Base-by-base conservation (phyloP, 2,329 filamentous ascomycete genomes). In the Aspergillus fructus region DNA sequence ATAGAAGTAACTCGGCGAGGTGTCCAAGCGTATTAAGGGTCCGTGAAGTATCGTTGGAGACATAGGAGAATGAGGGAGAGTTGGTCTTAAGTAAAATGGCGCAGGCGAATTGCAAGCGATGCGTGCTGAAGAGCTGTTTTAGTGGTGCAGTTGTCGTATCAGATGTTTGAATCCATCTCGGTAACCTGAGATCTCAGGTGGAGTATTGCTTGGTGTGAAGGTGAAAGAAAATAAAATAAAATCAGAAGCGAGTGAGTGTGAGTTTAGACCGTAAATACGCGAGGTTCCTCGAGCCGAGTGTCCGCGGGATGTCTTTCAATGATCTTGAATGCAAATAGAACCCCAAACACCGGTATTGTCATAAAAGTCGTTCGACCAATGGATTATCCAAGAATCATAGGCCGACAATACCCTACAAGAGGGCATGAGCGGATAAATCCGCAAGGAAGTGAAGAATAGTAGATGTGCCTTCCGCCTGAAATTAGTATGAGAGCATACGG, bases 401-500 rank as follows among this genome's bases (percentile, higher is more conserved):
- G 49, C 30, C 50, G 40, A 34, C 7, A 46, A 49, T 34, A n/a
- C 45, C 55, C 46, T 52, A 47, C 30, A 39, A 49, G 48, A n/a
- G 57, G 39, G 27, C 46, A 33, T 42, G 46, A 39, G 24, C 17
- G 39, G 61, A 57, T 58, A 59, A 53, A 34, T 48, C 56, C 60
- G 62, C 61, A 51, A 49, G 52, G 65, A 64, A 52, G 66, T 64
- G 54, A 37, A 55, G 13, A 64, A 65, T 62, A 64, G 23, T 62
- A 64, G 23, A 17, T 37, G 17, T 19, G 24, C 24, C 34, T 23
- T 60, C 56, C 52, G 53, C 34, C 53, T 46, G 11, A 49, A 9
- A 48, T 46, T 48, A 77, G 56, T 77, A 77, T 19, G 74, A 76
- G 55, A 77, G 73, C 75, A 77, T 77, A 21, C 75, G 74, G 37